phyloP scores from a whole-genome alignment of 768 basidiomycete genomes.

The Leccinum pellstonianum region DNA sequence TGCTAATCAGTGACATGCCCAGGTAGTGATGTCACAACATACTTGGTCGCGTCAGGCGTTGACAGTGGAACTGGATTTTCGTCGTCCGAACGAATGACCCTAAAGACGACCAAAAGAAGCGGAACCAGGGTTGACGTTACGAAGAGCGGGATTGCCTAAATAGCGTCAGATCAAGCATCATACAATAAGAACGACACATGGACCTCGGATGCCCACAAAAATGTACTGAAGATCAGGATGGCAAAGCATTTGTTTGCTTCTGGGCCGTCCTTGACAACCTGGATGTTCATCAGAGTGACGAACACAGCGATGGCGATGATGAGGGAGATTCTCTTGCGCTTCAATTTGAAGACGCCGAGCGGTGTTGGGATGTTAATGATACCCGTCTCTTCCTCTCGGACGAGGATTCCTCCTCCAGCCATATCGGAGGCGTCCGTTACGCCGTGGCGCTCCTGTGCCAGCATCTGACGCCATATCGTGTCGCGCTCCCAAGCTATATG shows the following conservation, averaged over 20 bases:
- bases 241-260: constrained; percentile 38
- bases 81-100: no score
- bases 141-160: no score
- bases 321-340: constrained; percentile 58
- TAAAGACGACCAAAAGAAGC: no score
- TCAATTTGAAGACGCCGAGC: constrained; percentile 64
- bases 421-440: constrained; percentile 32
- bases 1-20: no score
- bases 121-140: no score
- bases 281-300: constrained; percentile 55
- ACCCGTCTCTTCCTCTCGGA: constrained; percentile 41
- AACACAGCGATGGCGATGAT: constrained; percentile 56
- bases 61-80: no score
- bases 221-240: no score
- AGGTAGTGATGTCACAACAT: no score
- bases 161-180: no score
- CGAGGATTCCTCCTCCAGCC: constrained; percentile 40
- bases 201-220: constrained; percentile 63
- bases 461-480: constrained; percentile 76
- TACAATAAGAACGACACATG: no score
- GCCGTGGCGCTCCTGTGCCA: constrained; percentile 75
- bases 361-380: constrained; percentile 55
- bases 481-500: constrained; percentile 97
- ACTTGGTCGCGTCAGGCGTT: no score
- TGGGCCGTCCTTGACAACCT: constrained; percentile 50